Evolutionary conservation across 257 asterid species (phyloP).

Genomic region (Petunia axillaris): DNA sequence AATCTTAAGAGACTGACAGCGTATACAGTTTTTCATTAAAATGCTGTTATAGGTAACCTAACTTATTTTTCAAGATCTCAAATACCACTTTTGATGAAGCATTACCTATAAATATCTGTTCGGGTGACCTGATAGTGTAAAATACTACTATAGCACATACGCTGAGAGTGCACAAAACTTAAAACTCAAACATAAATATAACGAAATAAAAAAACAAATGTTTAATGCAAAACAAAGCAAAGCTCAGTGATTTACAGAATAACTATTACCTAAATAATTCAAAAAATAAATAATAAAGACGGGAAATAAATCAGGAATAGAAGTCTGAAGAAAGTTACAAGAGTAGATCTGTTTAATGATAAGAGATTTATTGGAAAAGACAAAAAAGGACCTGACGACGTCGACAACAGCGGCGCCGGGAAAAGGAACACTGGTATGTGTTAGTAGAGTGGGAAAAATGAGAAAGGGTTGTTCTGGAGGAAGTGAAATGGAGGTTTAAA

Average conservation of each 20-base stretch:
- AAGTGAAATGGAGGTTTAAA: neutral
- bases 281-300: neutral
- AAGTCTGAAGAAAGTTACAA: neutral
- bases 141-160: no score
- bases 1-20: no score
- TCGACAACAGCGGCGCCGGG: neutral
- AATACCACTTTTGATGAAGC: no score
- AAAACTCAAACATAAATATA: neutral
- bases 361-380: neutral
- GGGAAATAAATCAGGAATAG: neutral
- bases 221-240: neutral
- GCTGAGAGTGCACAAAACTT: no score
- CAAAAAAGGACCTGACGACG: neutral
- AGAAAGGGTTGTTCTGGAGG: neutral
- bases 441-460: neutral
- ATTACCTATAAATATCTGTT: no score
- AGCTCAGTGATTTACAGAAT: neutral
- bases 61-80: no score
- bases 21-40: no score
- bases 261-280: neutral
- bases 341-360: neutral
- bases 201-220: neutral
- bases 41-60: no score
- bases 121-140: no score
- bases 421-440: no score